Base-by-base conservation (phyloP, 257 asterid genomes). In the Knoxia roxburghii region DNA sequence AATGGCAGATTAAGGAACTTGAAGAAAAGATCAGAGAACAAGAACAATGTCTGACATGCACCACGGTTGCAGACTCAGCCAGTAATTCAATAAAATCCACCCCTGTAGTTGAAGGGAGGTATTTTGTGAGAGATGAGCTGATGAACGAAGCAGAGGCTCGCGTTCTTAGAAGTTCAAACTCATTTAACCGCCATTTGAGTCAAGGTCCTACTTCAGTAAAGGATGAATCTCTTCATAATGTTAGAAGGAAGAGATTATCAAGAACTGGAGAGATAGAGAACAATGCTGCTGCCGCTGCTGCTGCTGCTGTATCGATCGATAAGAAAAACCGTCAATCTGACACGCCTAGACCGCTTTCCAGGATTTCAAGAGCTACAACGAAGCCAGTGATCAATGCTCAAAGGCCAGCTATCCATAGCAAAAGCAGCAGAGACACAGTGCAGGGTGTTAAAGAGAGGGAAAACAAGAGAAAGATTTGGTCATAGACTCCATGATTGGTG, bases 401-500 rank as follows among this genome's bases (percentile, higher is more conserved):
- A 69, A 81, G 86, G 80, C 84, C 84, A 23, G 53, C 70, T 8
- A 61, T 72, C 67, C 95, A 82, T 40, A 79, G 20, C 75, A 86
- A 85, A 63, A 70, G 75, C 0, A 86, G 78, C 77, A 75, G 95
- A 69, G 95, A 90, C 66, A 75, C 87, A 3, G 83, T 82, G 24
- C 89, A 60, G 35, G 96, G 76, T 67, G 70, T 85, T 61, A 93
- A 88, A 59, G 97, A 89, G 77, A 82, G 85, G 76, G 97, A 90
- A 12, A 76, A 73, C 83, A 90, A 90, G 87, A 93, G 86, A 80
- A 88, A 96, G 77, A 72, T 85, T 74, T 93, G 99, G 96, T 71
- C 89, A 60, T 88, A 96, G 65, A 9, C 9, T 21, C 32, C 21
- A 48, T 43, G 68, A 45, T n/a, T 8, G 8, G 15, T 18, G 26